These are phyloP conservation scores for Danielia reshetovae DNA, from an alignment of 805 yeast species.

Conservation along the genomic window DNA sequence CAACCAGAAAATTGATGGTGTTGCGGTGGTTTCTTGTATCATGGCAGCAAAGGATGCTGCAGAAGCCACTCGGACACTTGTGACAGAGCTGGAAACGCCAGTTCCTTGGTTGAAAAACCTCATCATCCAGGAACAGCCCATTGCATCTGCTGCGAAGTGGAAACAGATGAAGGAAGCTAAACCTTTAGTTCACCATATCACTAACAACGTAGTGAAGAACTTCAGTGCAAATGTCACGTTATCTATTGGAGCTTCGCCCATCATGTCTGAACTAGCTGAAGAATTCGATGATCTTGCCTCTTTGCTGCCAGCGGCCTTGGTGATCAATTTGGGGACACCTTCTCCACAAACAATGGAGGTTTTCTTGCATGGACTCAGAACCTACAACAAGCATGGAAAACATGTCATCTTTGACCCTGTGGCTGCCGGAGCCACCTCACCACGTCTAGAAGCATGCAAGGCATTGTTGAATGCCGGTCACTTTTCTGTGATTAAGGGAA, in stretches of 20 bases:
- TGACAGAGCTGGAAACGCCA: slow-evolving; percentile 24
- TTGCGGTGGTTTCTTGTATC: slow-evolving; percentile 83
- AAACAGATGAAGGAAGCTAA: slow-evolving; percentile 20
- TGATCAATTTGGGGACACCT: slow-evolving; percentile 76
- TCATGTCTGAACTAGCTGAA: slow-evolving; percentile 71
- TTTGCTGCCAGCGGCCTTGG: slow-evolving; percentile 44
- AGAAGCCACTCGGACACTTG: slow-evolving; percentile 42
- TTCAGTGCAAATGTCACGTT: slow-evolving; percentile 83
- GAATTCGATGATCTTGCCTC: slow-evolving; percentile 68
- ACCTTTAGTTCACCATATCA: slow-evolving; percentile 83
- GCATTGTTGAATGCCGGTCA: slow-evolving; percentile 53
- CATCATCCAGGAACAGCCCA: background rate
- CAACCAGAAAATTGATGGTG: slow-evolving; percentile 62
- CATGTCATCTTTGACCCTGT: slow-evolving; percentile 87
- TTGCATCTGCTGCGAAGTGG: background rate
- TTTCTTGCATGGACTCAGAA: slow-evolving; percentile 48
- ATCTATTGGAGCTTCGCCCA: slow-evolving; percentile 83
- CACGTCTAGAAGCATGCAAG: slow-evolving; percentile 48
- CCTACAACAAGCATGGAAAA: slow-evolving; percentile 51
- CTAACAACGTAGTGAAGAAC: slow-evolving; percentile 84
- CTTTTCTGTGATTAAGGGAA: slow-evolving; percentile 74
- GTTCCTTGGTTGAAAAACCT: slow-evolving; percentile 7
- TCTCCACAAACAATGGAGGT: slow-evolving; percentile 39
- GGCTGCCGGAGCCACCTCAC: slow-evolving; percentile 79
- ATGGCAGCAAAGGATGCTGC: slow-evolving; percentile 61